These are phyloP conservation scores for Orbilia oligospora DNA, from an alignment of 2,329 filamentous ascomycete species.

Conservation along the genomic window DNA sequence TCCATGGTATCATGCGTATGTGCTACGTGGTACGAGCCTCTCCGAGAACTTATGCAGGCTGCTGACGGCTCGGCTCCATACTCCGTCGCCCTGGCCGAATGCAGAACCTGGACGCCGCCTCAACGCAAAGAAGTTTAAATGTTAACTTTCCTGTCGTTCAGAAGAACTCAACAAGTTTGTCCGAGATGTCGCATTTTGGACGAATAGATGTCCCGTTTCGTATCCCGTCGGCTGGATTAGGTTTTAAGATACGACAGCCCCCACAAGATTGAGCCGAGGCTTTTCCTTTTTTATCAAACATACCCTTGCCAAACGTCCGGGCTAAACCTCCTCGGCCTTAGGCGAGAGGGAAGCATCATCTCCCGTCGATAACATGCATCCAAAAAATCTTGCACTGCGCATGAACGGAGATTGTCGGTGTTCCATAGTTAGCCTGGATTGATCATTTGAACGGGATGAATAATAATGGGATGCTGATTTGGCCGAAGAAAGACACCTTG, in stretches of 20 bases:
- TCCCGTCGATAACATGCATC: conserved; percentile 12
- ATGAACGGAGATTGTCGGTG: conserved; percentile 1
- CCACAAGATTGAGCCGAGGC: conserved; percentile 19
- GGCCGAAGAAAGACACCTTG: background rate
- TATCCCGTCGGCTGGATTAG: conserved; percentile 42
- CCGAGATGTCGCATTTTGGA: background rate
- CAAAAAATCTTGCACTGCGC: background rate
- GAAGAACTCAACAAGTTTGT: background rate
- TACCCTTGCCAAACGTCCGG: background rate
- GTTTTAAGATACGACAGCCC: conserved; percentile 40
- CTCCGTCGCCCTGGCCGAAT: no score
- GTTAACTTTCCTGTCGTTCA: background rate
- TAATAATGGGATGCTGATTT: conserved; percentile 6
- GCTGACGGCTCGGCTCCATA: conserved; percentile 1
- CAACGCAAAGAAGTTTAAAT: background rate
- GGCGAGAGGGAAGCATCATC: conserved; percentile 6
- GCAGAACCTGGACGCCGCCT: background rate
- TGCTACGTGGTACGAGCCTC: background rate
- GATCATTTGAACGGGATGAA: background rate
- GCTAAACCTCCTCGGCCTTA: background rate
- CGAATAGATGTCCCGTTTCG: conserved; percentile 26
- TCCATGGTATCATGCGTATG: no score
- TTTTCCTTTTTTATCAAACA: conserved; percentile 25
- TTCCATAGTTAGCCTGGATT: background rate
- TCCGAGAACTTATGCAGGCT: background rate